A percentile compares a stretch with the other conserved stretches of the same genome.
Evolutionary conservation across 1,284 basidiomycete species (phyloP).

Genomic region (Rhodotorula sp.): DNA sequence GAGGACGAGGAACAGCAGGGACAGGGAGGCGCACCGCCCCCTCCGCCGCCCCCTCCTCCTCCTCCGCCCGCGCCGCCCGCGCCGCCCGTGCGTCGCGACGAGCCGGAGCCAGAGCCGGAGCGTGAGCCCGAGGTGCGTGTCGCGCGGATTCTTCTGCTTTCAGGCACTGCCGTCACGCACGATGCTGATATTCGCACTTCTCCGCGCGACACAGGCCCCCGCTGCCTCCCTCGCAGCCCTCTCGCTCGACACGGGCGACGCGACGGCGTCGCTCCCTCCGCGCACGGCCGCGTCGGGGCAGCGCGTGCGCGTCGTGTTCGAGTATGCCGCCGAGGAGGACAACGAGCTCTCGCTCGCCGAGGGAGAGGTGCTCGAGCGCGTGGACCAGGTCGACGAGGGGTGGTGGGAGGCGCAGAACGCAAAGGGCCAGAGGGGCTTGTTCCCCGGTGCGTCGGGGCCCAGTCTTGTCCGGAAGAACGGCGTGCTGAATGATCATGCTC

Average conservation of each 20-base stretch:
- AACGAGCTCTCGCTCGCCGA: slow-evolving; percentile 79
- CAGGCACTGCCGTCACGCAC: too few species aligned
- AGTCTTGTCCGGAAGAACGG: too few species aligned
- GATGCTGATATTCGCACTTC: too few species aligned
- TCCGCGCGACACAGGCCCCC: slow-evolving; percentile 35
- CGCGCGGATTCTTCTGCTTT: too few species aligned
- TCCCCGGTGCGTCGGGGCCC: slow-evolving; percentile 65
- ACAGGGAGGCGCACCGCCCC: slow-evolving; percentile 25
- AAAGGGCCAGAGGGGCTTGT: slow-evolving; percentile 68
- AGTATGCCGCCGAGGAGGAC: slow-evolving; percentile 78
- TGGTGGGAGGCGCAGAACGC: slow-evolving; percentile 76
- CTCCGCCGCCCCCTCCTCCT: slow-evolving; percentile 52
- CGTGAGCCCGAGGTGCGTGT: slow-evolving; percentile 6
- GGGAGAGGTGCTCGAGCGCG: slow-evolving; percentile 76
- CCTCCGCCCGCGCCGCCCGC: slow-evolving; percentile 36
- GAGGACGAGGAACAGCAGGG: slow-evolving; percentile 3
- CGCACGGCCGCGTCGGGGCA: slow-evolving; percentile 3
- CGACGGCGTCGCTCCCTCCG: neutral
- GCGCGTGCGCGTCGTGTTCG: slow-evolving; percentile 61
- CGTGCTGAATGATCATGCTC: too few species aligned
- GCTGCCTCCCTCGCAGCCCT: slow-evolving; percentile 41
- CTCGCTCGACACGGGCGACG: slow-evolving; percentile 3
- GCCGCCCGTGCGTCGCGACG: slow-evolving; percentile 29
- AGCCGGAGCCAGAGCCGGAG: neutral
- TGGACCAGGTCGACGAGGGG: slow-evolving; percentile 79